Percentiles rank a stretch among this genome's conserved stretches.
phyloP scores from a whole-genome alignment of 768 basidiomycete species.

The Mrakia hoshinonis region DNA sequence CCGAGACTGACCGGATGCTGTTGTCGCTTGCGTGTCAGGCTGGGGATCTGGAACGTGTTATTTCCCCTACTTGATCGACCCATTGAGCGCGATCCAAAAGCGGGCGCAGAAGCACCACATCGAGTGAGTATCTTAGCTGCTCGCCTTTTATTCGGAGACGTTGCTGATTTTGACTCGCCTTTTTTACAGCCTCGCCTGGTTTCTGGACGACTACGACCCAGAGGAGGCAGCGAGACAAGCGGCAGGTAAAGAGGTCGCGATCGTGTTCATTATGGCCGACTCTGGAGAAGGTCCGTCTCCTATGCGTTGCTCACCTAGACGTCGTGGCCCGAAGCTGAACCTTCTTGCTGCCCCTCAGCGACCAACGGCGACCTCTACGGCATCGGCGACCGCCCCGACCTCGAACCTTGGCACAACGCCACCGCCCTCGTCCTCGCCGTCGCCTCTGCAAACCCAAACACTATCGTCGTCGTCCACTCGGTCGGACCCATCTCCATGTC shows the following conservation, averaged over 20 bases:
- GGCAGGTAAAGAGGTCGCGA: slow-evolving; percentile 29
- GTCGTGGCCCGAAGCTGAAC: slow-evolving; percentile 29
- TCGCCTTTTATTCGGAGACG: slow-evolving; percentile 39
- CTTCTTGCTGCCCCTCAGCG: not conserved
- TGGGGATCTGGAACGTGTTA: slow-evolving; percentile 79
- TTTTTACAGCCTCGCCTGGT: slow-evolving; percentile 2
- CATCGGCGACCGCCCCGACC: slow-evolving; percentile 36
- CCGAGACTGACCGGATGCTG: too few species aligned
- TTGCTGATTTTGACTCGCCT: not conserved
- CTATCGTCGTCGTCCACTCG: slow-evolving; percentile 65
- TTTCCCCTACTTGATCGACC: slow-evolving; percentile 50
- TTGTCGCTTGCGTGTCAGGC: slow-evolving; percentile 43
- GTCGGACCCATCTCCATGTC: slow-evolving; percentile 52
- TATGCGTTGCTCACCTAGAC: not conserved
- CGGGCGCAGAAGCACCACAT: not conserved
- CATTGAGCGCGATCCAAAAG: slow-evolving; percentile 29
- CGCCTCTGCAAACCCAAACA: slow-evolving; percentile 32
- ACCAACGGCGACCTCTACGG: not conserved
- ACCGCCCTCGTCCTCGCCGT: slow-evolving; percentile 2
- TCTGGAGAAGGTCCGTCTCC: slow-evolving; percentile 57
- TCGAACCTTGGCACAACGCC: slow-evolving; percentile 22
- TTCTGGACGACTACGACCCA: slow-evolving; percentile 55
- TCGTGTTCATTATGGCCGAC: slow-evolving; percentile 62
- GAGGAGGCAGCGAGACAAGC: slow-evolving; percentile 41
- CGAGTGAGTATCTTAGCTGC: slow-evolving; percentile 39